Base-by-base conservation (phyloP, 345 rosid genomes). In the Barbarea vulgaris region DNA sequence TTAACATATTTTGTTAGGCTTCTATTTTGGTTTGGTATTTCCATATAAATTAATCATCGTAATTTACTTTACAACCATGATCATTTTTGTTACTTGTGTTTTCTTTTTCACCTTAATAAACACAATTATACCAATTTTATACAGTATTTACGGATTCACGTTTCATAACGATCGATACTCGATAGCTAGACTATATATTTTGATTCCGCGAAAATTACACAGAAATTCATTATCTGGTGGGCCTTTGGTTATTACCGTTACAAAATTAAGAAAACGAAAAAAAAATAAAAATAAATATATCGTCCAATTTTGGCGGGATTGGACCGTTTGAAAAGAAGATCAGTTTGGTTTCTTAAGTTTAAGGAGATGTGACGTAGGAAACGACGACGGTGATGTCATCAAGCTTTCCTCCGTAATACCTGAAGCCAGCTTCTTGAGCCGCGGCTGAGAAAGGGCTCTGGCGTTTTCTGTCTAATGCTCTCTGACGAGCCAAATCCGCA, bases 361-460 rank as follows among this genome's bases (percentile, higher is more conserved):
- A 72, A 57, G 62, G 56, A 30, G 54, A 71, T 59, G 84, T 81
- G 44, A 93, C 67, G 67, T 82, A 89, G 22, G 99, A 95, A 64
- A 95, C 96, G 21, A 95, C 90, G 19, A 87, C 96, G 3, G 99
- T 95, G 69, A 95, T 90, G 78, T 95, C 98, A 44, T 95, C 98
- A 67, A 95, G 96, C 82, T 95, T 95, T 78, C 99, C 98, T n/a
- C 98, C 98, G 52, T 82, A 81, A 65, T 85, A 95, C 63, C 94
- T 91, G 79, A 77, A 89, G 7, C 99, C 99, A 72, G 98, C 96
- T 70, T 90, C 93, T 76, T 89, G 98, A 37, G 99, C 99, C 18
- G 99, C 90, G 11, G 84, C 42, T 13, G 99, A 81, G 79, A 95
- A 95, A 9, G 99, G 99, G 55, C 96, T 86, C 82, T 89, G 98